These are phyloP conservation scores for Cicer chorassanicum DNA, from an alignment of 306 rosid species.

Conservation along the genomic window DNA sequence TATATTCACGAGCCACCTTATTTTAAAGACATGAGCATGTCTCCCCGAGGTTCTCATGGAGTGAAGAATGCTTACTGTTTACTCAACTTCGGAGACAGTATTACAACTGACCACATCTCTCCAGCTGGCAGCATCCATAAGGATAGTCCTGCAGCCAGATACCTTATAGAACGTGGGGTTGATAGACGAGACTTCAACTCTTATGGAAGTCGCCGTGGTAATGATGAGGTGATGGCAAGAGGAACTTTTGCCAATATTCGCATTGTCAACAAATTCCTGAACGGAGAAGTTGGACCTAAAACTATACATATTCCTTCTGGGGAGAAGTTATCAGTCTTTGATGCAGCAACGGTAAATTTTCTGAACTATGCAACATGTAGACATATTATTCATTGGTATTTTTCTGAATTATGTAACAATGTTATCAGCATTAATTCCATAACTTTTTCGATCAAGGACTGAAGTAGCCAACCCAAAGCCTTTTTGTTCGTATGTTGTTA, in stretches of 20 bases:
- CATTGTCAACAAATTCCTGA: slow-evolving; percentile 82
- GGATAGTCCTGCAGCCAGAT: slow-evolving; percentile 94
- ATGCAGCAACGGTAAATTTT: slow-evolving; percentile 74
- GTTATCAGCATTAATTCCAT: neutral
- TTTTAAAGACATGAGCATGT: slow-evolving; percentile 89
- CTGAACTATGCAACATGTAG: slow-evolving; percentile 34
- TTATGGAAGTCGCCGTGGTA: slow-evolving; percentile 97
- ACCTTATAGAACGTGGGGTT: slow-evolving; percentile 84
- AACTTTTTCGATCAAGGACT: neutral
- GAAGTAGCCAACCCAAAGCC: slow-evolving; percentile 2
- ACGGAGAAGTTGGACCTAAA: slow-evolving; percentile 96
- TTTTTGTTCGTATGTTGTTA: slow-evolving; percentile 6
- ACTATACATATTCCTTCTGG: slow-evolving; percentile 86
- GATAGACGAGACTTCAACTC: slow-evolving; percentile 95
- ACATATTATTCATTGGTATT: slow-evolving; percentile 13
- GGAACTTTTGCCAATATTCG: slow-evolving; percentile 98
- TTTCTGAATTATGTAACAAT: slow-evolving; percentile 1
- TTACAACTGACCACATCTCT: slow-evolving; percentile 97
- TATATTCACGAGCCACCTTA: slow-evolving; percentile 94
- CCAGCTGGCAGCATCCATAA: slow-evolving; percentile 99
- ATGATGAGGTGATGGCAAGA: slow-evolving; percentile 91
- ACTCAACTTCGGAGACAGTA: slow-evolving; percentile 97
- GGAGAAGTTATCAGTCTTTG: slow-evolving; percentile 87
- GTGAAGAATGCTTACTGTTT: slow-evolving; percentile 83
- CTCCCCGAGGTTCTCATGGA: slow-evolving; percentile 90